Percentiles rank a stretch among this genome's conserved stretches.
phyloP scores from a whole-genome alignment of 1,139 yeast species.

The Zygoascus hellenicus region DNA sequence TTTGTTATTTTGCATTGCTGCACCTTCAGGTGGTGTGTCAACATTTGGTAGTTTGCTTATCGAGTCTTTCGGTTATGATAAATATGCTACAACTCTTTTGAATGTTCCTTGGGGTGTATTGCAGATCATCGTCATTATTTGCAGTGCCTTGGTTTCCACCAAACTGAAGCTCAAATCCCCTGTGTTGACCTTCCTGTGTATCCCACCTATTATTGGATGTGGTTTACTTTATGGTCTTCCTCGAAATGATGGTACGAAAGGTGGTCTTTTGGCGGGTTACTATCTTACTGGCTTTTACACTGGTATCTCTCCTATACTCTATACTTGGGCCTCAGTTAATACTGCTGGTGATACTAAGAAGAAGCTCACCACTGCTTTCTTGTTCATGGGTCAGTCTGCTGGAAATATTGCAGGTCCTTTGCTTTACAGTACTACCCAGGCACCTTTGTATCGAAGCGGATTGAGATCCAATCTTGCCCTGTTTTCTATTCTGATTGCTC shows the following conservation, averaged over 20 bases:
- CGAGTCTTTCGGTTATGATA: slow-evolving; percentile 40
- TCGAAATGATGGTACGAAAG: slow-evolving; percentile 33
- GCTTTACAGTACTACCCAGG: slow-evolving; percentile 47
- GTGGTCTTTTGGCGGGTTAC: slow-evolving; percentile 41
- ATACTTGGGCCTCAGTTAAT: slow-evolving; percentile 40
- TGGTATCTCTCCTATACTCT: slow-evolving; percentile 43
- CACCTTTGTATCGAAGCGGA: slow-evolving; percentile 49
- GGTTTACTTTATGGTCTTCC: slow-evolving; percentile 42
- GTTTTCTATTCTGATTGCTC: slow-evolving; percentile 11
- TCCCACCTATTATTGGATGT: slow-evolving; percentile 44
- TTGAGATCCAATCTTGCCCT: slow-evolving; percentile 13
- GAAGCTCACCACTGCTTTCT: slow-evolving; percentile 37
- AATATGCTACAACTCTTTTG: slow-evolving; percentile 45
- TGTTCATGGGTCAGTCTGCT: slow-evolving; percentile 49
- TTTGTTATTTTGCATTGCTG: slow-evolving; percentile 37
- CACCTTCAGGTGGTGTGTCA: slow-evolving; percentile 41
- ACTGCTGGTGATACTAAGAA: slow-evolving; percentile 36
- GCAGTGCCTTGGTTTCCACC: slow-evolving; percentile 32
- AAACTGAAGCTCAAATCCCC: slow-evolving; percentile 24
- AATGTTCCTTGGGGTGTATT: slow-evolving; percentile 49
- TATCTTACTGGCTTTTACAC: slow-evolving; percentile 36
- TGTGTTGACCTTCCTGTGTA: slow-evolving; percentile 37
- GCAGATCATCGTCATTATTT: slow-evolving; percentile 40
- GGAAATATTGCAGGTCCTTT: slow-evolving; percentile 69
- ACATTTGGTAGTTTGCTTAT: slow-evolving; percentile 42